Evolutionary conservation across 371 early-diverging fungal genomes (phyloP), one percentile per base, ranked within the genome.

Genomic region (Mortierella sp.): DNA sequence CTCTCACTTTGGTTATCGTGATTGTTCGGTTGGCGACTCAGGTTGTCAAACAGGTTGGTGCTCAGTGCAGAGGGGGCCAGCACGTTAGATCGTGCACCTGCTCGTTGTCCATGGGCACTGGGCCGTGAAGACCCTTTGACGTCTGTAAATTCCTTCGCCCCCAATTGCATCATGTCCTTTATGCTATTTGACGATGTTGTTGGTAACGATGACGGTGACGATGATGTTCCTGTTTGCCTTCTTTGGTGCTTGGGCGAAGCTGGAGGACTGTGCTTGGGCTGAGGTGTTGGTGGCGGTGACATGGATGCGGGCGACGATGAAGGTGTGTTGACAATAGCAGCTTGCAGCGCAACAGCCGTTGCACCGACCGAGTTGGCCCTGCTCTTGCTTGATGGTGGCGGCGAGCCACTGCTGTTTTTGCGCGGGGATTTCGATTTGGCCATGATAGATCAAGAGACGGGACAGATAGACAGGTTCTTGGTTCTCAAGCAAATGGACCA

Each of bases 391-490:
- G 64, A 41, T 0, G 65, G 47, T 7, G 71, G 50, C 9, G 69
- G 38, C 21, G 50, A 21, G 38, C 43, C 24, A 24, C 28, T 46
- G 42, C 54, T 64, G 38, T 55, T 62, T 54, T 52, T 56, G 6
- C 52, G 41, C 10, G 66, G 61, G 8, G 70, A 61, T 69, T 65
- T 76, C 30, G 78, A 62, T 62, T 70, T 76, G 58, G 78, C 62
- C 78, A 76, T 76, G 63, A 50, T 53, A 27, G 41, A 54, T 43
- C 18, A 49, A 16, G 48, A 46, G 16, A 28, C 14, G 21, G 9
- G 34, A 51, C 26, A 54, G 8, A 52, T 6, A 47, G 24, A 45
- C 7, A 47, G 23, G 48, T 43, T 19, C 5, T 5, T 43, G 9
- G 5, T 54, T 51, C 39, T 18, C 46, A 42, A 41, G 5, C 42